Evolutionary conservation across 257 asterid species (phyloP), one percentile per base, ranked within the genome.

Genomic region (Jasminum sambac): DNA sequence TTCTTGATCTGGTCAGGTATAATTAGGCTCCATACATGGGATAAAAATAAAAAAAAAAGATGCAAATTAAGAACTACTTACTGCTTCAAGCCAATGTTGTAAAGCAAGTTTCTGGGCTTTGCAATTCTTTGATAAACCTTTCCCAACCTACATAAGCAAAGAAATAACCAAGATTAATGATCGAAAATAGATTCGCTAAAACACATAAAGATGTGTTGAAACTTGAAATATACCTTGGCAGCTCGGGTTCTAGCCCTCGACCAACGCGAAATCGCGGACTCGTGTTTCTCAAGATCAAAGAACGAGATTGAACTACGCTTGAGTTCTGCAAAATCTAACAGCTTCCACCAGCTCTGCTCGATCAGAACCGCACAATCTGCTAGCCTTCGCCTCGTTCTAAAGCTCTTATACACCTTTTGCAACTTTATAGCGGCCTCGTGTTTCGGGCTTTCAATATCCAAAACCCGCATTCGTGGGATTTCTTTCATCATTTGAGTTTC

Each of bases 61-160:
- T 16, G 8, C 21, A 43, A 19, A n/a, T n/a, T n/a, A n/a, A 7
- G 26, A 39, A 25, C 23, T 55, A 73, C 88, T 79, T 69, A 86
- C 88, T 38, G 88, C 91, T 78, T 86, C 91, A 55, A 86, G 91
- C 91, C 91, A 86, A 76, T 86, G 91, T 23, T 86, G 89, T 55
- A 86, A 72, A 67, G 91, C 86, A 43, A 86, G 91, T 68, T 86
- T 86, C 66, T 69, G 89, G 5, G 89, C 89, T 76, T 86, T 86
- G 21, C 75, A 74, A 67, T 83, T 84, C 76, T 79, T 81, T 0
- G 91, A 86, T 12, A 86, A 73, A 41, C 89, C 91, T 77, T 86
- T 86, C 30, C 91, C 91, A 4, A 84, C 86, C 88, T 84, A 73
- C 69, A 79, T 38, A 24, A 37, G 59, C 11, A 70, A n/a, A 37